Percentiles rank a stretch among this genome's conserved stretches.
These are phyloP conservation scores for Serpula lacrymans DNA, from an alignment of 768 basidiomycete genomes.

Conservation along the genomic window DNA sequence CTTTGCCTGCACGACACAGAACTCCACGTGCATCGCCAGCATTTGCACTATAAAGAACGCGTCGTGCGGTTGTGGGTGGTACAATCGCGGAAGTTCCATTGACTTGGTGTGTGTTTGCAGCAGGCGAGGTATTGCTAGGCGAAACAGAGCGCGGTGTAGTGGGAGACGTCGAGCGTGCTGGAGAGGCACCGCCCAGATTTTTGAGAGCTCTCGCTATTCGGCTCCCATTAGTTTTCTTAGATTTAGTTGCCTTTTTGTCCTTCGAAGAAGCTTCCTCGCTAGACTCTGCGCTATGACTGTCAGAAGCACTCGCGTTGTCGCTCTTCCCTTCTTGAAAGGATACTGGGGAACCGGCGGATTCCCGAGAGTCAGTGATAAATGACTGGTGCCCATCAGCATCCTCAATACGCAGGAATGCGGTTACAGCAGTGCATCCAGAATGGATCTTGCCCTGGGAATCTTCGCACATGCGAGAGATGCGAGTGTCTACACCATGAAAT, in stretches of 20 bases:
- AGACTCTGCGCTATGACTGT: conserved; percentile 45
- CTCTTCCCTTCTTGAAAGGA: conserved; percentile 28
- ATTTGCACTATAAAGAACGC: conserved; percentile 93
- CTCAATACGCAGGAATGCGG: conserved; percentile 91
- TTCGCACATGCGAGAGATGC: conserved; percentile 80
- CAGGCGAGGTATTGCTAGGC: conserved; percentile 16
- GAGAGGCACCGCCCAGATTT: conserved; percentile 42
- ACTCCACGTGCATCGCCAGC: conserved; percentile 96
- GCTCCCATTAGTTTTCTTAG: conserved; percentile 42
- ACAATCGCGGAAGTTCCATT: conserved; percentile 26
- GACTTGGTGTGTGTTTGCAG: conserved; percentile 33
- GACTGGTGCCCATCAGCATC: conserved; percentile 71
- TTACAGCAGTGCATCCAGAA: conserved; percentile 96
- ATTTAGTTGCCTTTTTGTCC: conserved; percentile 39
- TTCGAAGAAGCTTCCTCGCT: conserved; percentile 27
- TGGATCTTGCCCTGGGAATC: conserved; percentile 90
- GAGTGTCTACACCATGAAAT: conserved; percentile 88
- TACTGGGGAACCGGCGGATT: conserved; percentile 31
- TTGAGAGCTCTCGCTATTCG: conserved; percentile 56
- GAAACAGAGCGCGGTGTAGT: conserved; percentile 14
- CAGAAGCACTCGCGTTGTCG: conserved; percentile 32
- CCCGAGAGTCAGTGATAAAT: conserved; percentile 43
- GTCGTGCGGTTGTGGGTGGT: conserved; percentile 52
- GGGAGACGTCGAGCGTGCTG: conserved; percentile 20
- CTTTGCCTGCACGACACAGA: conserved; percentile 85